Evolutionary conservation across 169 alveolate species (phyloP), one percentile per base, ranked within the genome.

Genomic region (Amoebophrya sp.): DNA sequence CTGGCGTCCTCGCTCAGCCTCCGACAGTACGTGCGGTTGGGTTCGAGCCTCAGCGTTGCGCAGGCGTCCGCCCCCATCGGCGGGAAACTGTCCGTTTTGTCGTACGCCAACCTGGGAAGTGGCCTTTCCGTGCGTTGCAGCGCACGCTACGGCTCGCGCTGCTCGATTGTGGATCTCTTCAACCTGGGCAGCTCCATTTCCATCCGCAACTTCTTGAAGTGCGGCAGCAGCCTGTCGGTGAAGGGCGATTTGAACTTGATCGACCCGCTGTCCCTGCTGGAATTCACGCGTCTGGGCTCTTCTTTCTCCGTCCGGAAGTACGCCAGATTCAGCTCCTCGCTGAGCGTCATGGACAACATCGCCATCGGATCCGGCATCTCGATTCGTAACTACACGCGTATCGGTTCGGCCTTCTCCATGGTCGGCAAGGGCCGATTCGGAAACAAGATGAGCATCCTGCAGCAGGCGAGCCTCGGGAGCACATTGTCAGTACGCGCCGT

Each of bases 171-270:
- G 54, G 14, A 35, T 18, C 32, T 35, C 47, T 35, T 40, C 14
- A 88, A n/a, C 53, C 90, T 88, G 12, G 90, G 90, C 90, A 35
- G 54, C 90, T 33, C 35, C 32, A 3, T 40, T 0, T 88, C 90
- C 29, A 35, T 88, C 23, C 90, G 35, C 40, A 40, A 18, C 14
- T 32, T 40, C n/a, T 23, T 40, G 47, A n/a, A 39, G n/a, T 3
- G 35, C 47, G 90, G 90, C 47, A 88, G 90, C 47, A 39, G 40
- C 53, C 47, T 88, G 40, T 88, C 90, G 40, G 53, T 88, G 53
- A 33, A 40, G n/a, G 35, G 53, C n/a, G 35, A 33, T 40, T 35
- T n/a, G n/a, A 12, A 39, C 90, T 12, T 39, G 47, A 40, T 33
- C n/a, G 14, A 33, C 35, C 14, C 54, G 35, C 23, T 32, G 90